A percentile compares a stretch with the other conserved stretches of the same genome.
Evolutionary conservation across 2,329 filamentous ascomycete species (phyloP).

Genomic region (Calonectria honghensis): DNA sequence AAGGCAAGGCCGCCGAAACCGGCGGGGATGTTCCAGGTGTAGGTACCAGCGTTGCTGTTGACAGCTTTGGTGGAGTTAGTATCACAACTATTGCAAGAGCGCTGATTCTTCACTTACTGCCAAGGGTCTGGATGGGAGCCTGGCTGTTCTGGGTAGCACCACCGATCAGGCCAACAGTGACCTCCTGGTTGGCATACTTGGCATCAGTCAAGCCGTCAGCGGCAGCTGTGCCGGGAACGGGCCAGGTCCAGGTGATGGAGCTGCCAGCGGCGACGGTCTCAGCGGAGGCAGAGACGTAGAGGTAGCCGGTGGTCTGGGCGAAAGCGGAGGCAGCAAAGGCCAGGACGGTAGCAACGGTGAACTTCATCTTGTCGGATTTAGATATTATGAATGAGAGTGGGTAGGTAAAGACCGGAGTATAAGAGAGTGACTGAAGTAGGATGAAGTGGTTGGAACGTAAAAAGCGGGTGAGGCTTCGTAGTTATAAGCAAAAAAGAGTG

Average conservation of each 20-base stretch:
- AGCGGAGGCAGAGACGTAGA: conserved; percentile 64
- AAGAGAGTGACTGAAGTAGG: conserved; percentile 45
- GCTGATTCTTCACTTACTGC: conserved; percentile 66
- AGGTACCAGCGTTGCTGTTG: conserved; percentile 68
- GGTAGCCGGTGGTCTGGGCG: conserved; percentile 75
- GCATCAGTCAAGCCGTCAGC: not conserved
- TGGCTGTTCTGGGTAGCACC: conserved; percentile 67
- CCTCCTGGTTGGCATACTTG: conserved; percentile 63
- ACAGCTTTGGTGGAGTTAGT: conserved; percentile 60
- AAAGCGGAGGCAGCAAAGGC: conserved; percentile 70
- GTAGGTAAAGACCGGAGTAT: conserved; percentile 30
- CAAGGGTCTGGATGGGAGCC: conserved; percentile 65
- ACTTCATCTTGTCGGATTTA: conserved; percentile 71
- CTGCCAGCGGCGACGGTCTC: not conserved
- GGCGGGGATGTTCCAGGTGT: conserved; percentile 70
- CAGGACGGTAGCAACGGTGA: conserved; percentile 69
- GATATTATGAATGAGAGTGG: conserved; percentile 48
- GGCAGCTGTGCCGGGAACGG: conserved; percentile 64
- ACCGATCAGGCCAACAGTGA: conserved; percentile 74
- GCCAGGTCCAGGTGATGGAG: conserved; percentile 53
- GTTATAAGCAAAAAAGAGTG: conserved; percentile 57
- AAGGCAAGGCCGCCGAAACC: conserved; percentile 66
- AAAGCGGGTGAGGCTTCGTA: conserved; percentile 47
- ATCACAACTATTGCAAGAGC: not conserved
- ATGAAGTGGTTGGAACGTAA: conserved; percentile 41